Evolutionary conservation across 2,329 filamentous ascomycete species (phyloP).

Genomic region (Talaromyces sp.): DNA sequence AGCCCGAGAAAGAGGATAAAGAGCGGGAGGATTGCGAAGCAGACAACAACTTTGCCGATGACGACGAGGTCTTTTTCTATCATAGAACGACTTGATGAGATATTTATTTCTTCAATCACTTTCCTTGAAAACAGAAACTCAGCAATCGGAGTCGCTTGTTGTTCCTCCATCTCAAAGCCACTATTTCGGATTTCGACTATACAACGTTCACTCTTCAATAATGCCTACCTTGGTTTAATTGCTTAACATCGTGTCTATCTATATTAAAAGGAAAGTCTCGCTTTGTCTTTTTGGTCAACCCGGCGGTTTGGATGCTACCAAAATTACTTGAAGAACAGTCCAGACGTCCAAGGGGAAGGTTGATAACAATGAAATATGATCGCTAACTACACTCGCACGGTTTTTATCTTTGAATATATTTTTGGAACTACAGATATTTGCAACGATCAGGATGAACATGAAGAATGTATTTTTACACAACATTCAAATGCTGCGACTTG

Average conservation of each 20-base stretch:
- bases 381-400: background rate
- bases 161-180: background rate
- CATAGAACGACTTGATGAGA: background rate
- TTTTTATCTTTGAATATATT: background rate
- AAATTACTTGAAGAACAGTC: background rate
- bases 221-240: background rate
- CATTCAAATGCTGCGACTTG: background rate
- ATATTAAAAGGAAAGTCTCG: background rate
- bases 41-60: background rate
- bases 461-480: background rate
- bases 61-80: background rate
- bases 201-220: background rate
- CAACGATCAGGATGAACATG: background rate
- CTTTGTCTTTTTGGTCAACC: background rate
- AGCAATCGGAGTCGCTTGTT: background rate
- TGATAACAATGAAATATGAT: background rate
- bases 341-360: background rate
- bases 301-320: background rate
- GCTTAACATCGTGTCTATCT: background rate
- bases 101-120: background rate
- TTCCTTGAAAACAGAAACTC: background rate
- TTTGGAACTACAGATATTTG: background rate
- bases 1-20: background rate
- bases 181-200: background rate
- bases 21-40: background rate